A percentile compares a stretch with the other conserved stretches of the same genome.
Conservation (phyloP, 2,329 filamentous ascomycete species). For the Ceratocystis lukuohia region DNA sequence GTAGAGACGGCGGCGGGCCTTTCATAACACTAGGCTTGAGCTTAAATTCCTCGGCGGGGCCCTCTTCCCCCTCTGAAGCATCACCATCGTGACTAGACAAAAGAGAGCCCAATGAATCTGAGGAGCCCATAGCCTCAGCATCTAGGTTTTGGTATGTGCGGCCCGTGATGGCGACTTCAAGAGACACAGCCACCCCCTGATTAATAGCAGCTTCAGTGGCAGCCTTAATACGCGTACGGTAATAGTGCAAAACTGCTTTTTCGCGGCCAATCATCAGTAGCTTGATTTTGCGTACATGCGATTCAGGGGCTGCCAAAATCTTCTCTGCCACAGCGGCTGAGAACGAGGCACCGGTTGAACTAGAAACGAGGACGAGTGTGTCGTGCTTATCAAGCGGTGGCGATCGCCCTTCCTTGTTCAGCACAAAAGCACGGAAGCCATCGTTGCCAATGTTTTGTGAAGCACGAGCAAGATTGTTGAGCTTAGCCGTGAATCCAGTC, state of each 20-base stretch:
- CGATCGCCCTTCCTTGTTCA: constrained; percentile 43
- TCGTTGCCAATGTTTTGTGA: constrained; percentile 25
- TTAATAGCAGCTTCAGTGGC: constrained; percentile 33
- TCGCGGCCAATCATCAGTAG: constrained; percentile 44
- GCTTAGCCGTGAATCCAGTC: constrained; percentile 41
- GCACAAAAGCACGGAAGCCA: constrained; percentile 34
- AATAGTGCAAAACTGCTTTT: constrained; percentile 34
- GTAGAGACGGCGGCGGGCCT: constrained; percentile 13
- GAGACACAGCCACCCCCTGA: constrained; percentile 19
- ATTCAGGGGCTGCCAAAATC: constrained; percentile 31
- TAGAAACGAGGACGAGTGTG: constrained; percentile 45
- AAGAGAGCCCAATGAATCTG: constrained; percentile 15
- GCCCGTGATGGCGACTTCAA: constrained; percentile 15
- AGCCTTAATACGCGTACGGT: constrained; percentile 32
- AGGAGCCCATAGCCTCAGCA: constrained; percentile 2
- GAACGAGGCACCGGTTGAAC: constrained; percentile 49
- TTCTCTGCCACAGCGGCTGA: constrained; percentile 44
- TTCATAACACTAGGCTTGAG: constrained; percentile 2
- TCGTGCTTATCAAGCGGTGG: constrained; percentile 46
- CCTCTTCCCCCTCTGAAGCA: constrained; percentile 13
- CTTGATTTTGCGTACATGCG: constrained; percentile 23
- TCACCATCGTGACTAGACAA: constrained; percentile 7
- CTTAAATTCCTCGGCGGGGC: constrained; percentile 2
- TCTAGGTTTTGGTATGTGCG: constrained; percentile 15
- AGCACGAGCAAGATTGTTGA: constrained; percentile 35